Conservation (phyloP, 1,284 basidiomycete species). For the Austropuccinia psidii region DNA sequence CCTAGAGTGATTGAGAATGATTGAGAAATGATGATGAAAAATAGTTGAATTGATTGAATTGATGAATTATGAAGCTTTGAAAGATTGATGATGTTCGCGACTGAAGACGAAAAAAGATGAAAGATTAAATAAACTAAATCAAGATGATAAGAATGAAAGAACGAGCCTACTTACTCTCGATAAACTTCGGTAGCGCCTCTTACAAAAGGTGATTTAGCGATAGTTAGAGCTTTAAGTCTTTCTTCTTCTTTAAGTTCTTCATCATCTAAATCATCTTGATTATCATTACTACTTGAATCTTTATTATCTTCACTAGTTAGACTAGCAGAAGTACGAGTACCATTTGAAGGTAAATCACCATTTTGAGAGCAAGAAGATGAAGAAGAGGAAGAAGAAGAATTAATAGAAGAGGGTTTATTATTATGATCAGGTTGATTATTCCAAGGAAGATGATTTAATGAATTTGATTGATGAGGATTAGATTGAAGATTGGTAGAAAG, state of each 20-base stretch:
- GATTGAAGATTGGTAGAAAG: background rate
- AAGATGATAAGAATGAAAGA: no score
- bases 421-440: background rate
- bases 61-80: no score
- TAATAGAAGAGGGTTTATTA: background rate
- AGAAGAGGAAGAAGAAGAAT: background rate
- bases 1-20: no score
- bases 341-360: background rate
- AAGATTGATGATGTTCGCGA: no score
- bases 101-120: no score
- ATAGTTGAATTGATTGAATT: no score
- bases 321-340: conserved; percentile 9
- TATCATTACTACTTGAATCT: background rate
- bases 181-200: conserved; percentile 33
- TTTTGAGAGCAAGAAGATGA: background rate
- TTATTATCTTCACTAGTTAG: background rate
- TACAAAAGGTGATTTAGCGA: conserved; percentile 24
- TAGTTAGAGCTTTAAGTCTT: background rate
- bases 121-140: no score
- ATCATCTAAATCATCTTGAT: conserved; percentile 22
- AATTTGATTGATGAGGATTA: background rate
- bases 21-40: no score
- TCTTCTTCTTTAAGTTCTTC: conserved; percentile 32
- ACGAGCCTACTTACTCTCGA: conserved; percentile 33
- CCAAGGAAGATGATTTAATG: background rate